Conservation (phyloP, 2,329 filamentous ascomycete genomes). For the Dothistroma septosporum region DNA sequence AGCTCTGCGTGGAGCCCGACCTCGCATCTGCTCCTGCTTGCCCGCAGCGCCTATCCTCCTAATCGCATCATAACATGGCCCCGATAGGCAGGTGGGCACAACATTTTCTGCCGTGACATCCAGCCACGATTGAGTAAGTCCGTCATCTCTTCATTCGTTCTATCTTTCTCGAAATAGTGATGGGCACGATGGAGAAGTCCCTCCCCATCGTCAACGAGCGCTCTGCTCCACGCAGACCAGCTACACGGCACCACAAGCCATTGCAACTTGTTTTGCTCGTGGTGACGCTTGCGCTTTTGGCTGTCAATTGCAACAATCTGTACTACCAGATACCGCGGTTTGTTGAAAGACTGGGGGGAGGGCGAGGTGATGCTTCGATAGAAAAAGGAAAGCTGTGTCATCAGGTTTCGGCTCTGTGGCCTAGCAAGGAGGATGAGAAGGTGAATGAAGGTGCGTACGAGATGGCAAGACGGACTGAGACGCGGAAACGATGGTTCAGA, state of each 20-base stretch:
- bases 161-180: conserved; percentile 1
- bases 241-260: conserved; percentile 11
- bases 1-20: neutral
- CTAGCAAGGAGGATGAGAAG: conserved; percentile 20
- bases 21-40: neutral
- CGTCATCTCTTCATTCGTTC: neutral
- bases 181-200: conserved; percentile 26
- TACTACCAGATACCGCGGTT: neutral
- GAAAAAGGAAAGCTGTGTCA: conserved; percentile 16
- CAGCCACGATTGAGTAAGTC: neutral
- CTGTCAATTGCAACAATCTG: neutral
- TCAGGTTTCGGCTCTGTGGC: conserved; percentile 30
- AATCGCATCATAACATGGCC: neutral
- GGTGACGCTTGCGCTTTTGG: conserved; percentile 3
- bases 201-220: conserved; percentile 23
- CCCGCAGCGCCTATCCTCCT: neutral
- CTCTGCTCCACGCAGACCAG: conserved; percentile 10
- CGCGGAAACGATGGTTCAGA: too few species aligned
- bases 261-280: conserved; percentile 7
- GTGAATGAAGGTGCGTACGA: conserved; percentile 18
- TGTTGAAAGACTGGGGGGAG: neutral
- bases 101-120: neutral
- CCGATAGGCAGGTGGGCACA: neutral
- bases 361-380: neutral
- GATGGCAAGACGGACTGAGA: too few species aligned